Percentiles rank a stretch among this genome's conserved stretches.
Conservation (phyloP, 495 filamentous ascomycete species). For the Aspergillus carlsbadensis region DNA sequence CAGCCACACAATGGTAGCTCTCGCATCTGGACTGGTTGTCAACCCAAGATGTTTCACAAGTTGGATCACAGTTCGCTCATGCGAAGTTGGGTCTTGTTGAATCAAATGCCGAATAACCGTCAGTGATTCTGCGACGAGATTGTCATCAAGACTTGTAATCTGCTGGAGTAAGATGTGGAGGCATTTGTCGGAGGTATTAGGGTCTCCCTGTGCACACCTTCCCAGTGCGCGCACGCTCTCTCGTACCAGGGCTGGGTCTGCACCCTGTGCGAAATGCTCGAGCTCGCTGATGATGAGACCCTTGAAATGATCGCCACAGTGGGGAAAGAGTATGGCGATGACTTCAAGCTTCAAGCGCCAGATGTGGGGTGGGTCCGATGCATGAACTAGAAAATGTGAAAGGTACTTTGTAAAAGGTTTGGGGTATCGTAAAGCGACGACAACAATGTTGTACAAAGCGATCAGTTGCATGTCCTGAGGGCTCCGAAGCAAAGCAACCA, state of each 20-base stretch:
- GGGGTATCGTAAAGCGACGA: constrained; percentile 72
- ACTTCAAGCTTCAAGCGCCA: constrained; percentile 91
- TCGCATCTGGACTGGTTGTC: constrained; percentile 76
- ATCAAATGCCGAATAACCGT: constrained; percentile 95
- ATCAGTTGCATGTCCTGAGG: constrained; percentile 85
- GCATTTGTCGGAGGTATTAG: constrained; percentile 69
- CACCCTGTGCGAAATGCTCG: constrained; percentile 81
- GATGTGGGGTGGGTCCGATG: constrained; percentile 76
- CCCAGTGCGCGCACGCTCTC: constrained; percentile 92
- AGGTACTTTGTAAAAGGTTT: constrained; percentile 78
- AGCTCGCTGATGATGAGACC: constrained; percentile 87
- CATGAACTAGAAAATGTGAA: constrained; percentile 81
- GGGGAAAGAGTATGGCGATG: constrained; percentile 83
- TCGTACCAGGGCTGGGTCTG: constrained; percentile 73
- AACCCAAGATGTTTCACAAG: constrained; percentile 90
- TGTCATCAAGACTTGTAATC: constrained; percentile 79
- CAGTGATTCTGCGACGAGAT: constrained; percentile 83
- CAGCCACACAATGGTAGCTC: constrained; percentile 95
- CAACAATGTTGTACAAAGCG: constrained; percentile 89
- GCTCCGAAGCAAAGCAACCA: constrained; percentile 80
- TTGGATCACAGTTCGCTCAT: constrained; percentile 77
- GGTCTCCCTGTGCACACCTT: constrained; percentile 79
- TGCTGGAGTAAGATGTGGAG: constrained; percentile 78
- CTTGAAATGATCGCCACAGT: constrained; percentile 71
- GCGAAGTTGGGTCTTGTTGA: constrained; percentile 78